These are phyloP conservation scores for Psilocybe cubensis DNA, from an alignment of 768 basidiomycete genomes.

Conservation along the genomic window DNA sequence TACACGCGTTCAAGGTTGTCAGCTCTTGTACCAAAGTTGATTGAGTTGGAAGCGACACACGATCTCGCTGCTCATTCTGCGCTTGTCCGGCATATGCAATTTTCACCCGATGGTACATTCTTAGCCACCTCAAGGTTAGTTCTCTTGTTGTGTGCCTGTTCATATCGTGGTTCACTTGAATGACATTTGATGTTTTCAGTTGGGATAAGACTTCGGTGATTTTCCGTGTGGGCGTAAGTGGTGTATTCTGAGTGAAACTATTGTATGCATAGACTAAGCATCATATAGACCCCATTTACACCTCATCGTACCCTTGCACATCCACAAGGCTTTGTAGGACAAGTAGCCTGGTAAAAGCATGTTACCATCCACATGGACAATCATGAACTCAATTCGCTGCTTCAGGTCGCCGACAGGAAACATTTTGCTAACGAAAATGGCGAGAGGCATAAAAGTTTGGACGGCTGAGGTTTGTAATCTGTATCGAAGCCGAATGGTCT, in stretches of 20 bases:
- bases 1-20: conserved; percentile 55
- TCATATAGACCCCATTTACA: conserved; percentile 55
- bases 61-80: conserved; percentile 68
- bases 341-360: conserved; percentile 66
- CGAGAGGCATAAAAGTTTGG: conserved; percentile 73
- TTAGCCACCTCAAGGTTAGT: conserved; percentile 67
- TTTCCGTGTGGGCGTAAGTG: conserved; percentile 63
- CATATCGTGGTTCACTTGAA: not conserved
- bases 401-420: conserved; percentile 67
- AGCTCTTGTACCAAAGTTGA: conserved; percentile 57
- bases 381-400: not conserved
- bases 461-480: conserved; percentile 53
- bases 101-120: conserved; percentile 76
- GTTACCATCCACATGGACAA: not conserved
- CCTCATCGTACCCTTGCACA: conserved; percentile 69
- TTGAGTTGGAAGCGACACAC: conserved; percentile 55
- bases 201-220: conserved; percentile 76
- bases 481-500: not conserved
- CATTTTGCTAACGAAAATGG: conserved; percentile 65
- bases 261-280: conserved; percentile 4
- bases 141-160: not conserved
- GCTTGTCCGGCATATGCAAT: conserved; percentile 73
- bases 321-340: conserved; percentile 72
- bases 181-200: conserved; percentile 29
- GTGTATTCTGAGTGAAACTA: not conserved